These are phyloP conservation scores for Vanilla planifolia DNA, from an alignment of 106 monocot genomes.

Conservation along the genomic window DNA sequence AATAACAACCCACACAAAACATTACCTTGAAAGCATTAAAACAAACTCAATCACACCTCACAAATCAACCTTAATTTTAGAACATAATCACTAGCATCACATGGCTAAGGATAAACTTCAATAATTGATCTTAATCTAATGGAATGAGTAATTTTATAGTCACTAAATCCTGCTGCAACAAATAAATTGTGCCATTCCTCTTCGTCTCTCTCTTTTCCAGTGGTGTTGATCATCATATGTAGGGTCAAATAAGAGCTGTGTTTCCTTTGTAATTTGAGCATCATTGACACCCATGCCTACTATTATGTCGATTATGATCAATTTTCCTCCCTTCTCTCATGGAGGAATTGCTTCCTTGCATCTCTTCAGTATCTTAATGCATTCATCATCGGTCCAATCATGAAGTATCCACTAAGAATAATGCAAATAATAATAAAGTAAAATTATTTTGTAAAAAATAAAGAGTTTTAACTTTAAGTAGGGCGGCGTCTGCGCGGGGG, in stretches of 20 bases:
- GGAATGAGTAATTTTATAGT: too few relatives aligned
- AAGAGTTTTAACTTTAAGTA: conserved; percentile 20
- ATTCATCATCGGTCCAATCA: conserved; percentile 20
- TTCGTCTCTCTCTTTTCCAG: too few relatives aligned
- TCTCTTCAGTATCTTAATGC: conserved; percentile 7
- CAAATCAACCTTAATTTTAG: too few relatives aligned
- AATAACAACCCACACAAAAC: too few relatives aligned
- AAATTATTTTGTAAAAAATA: not conserved
- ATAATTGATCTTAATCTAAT: too few relatives aligned
- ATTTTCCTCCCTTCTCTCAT: conserved; percentile 7
- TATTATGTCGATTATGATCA: conserved; percentile 22
- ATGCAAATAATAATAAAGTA: not conserved
- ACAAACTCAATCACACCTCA: too few relatives aligned
- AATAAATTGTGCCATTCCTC: too few relatives aligned
- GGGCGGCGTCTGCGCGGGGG: conserved; percentile 2
- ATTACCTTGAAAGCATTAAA: too few relatives aligned
- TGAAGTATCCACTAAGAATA: conserved; percentile 16
- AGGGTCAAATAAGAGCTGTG: conserved; percentile 14
- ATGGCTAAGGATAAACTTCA: too few relatives aligned
- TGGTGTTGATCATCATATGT: conserved; percentile 13
- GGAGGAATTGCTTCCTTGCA: conserved; percentile 21
- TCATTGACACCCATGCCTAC: not conserved
- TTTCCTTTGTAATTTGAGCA: not conserved
- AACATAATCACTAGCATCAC: too few relatives aligned
- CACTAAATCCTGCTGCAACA: too few relatives aligned